These are phyloP conservation scores for Ophioceras dolichostomum DNA, from an alignment of 2,329 filamentous ascomycete species.

Conservation along the genomic window DNA sequence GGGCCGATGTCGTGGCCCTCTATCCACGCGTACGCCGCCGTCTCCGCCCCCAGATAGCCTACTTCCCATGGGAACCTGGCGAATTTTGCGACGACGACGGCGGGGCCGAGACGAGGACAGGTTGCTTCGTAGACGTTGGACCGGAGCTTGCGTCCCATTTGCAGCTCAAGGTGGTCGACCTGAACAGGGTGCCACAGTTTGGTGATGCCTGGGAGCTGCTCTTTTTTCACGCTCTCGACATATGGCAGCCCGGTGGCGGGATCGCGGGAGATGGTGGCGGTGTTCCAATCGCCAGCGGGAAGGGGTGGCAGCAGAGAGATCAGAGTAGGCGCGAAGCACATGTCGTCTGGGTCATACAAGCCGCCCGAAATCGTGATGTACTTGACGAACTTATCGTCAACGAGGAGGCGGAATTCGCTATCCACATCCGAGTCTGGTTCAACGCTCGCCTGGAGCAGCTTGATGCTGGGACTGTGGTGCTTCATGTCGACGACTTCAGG, in stretches of 20 bases:
- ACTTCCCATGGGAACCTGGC: conserved; percentile 12
- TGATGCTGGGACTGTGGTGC: neutral
- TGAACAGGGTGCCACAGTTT: conserved; percentile 19
- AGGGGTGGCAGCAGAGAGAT: neutral
- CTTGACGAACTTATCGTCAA: neutral
- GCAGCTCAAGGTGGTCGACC: conserved; percentile 22
- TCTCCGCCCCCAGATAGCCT: conserved; percentile 10
- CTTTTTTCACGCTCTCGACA: neutral
- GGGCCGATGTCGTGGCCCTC: conserved; percentile 9
- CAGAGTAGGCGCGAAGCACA: neutral
- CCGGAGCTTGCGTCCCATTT: conserved; percentile 9
- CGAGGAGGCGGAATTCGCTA: neutral
- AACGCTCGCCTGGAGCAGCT: neutral
- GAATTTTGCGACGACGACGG: conserved; percentile 11
- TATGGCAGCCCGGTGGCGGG: neutral
- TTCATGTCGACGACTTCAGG: neutral
- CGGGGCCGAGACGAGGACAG: conserved; percentile 4
- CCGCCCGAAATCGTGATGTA: neutral
- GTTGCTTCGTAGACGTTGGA: conserved; percentile 13
- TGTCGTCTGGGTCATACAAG: neutral
- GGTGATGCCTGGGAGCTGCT: conserved; percentile 16
- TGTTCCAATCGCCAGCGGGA: neutral
- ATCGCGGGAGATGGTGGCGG: neutral
- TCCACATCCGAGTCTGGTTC: neutral
- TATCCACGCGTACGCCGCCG: conserved; percentile 12